Conservation (phyloP, 2,329 filamentous ascomycete genomes). For the Apiospora hydei region DNA sequence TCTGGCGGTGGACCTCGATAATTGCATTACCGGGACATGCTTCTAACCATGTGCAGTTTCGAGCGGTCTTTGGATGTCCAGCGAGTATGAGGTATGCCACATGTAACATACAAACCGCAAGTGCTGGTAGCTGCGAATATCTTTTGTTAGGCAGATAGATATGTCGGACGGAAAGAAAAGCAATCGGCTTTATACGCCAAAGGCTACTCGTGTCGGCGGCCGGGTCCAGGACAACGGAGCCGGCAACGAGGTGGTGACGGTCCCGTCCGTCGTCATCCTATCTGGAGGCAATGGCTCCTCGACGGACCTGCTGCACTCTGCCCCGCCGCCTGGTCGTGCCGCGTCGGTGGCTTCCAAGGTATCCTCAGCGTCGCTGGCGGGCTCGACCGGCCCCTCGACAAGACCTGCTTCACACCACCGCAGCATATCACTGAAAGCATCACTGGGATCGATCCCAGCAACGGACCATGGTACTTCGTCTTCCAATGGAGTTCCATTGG, state of each 20-base stretch:
- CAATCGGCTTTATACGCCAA: slow-evolving; percentile 4
- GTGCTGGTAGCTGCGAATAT: not conserved
- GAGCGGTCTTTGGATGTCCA: not conserved
- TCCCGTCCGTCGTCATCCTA: not conserved
- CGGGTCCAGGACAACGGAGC: not conserved
- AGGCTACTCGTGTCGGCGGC: not conserved
- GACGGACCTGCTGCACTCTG: not conserved
- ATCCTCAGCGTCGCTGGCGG: not conserved
- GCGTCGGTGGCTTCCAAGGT: not conserved
- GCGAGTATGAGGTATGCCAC: not conserved
- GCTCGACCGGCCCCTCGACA: not conserved
- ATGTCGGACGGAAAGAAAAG: not conserved
- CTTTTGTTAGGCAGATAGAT: no score
- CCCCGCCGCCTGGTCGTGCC: slow-evolving; percentile 5
- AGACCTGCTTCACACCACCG: not conserved
- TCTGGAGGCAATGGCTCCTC: not conserved
- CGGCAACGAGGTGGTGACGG: not conserved
- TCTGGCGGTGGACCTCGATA: not conserved
- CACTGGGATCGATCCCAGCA: not conserved
- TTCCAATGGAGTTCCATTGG: not conserved
- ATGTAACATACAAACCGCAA: not conserved
- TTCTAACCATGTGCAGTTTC: not conserved
- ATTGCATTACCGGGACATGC: not conserved
- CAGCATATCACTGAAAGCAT: not conserved
- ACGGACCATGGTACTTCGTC: not conserved